phyloP scores from a whole-genome alignment of 2,329 filamentous ascomycete species.

The Fonsecaea pedrosoi region DNA sequence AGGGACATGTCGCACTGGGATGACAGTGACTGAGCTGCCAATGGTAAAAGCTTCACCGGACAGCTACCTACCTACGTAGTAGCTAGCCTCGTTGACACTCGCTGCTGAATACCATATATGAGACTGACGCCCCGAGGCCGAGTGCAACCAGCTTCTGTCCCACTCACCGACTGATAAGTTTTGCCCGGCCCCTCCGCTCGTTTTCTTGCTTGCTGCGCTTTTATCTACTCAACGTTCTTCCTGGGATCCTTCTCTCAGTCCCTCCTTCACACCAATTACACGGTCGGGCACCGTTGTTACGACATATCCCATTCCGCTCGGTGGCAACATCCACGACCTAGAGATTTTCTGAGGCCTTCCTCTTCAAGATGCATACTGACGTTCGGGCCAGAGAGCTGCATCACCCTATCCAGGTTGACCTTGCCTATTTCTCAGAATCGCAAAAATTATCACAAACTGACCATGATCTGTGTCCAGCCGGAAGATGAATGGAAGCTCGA shows the following conservation, averaged over 20 bases:
- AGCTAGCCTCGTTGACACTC: not conserved
- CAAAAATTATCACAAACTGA: slow-evolving; percentile 12
- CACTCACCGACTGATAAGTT: slow-evolving; percentile 5
- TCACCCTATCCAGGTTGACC: slow-evolving; percentile 28
- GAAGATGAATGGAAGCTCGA: slow-evolving; percentile 62
- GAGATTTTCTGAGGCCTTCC: not conserved
- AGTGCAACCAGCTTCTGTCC: not conserved
- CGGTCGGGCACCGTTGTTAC: not conserved
- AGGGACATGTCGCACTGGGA: not conserved
- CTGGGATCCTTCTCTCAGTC: not conserved
- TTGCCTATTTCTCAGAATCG: not conserved
- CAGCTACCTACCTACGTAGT: not conserved
- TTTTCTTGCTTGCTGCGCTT: not conserved
- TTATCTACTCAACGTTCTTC: slow-evolving; percentile 22
- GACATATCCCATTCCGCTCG: not conserved
- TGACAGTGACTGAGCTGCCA: not conserved
- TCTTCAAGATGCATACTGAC: slow-evolving; percentile 32
- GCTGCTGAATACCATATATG: slow-evolving; percentile 5
- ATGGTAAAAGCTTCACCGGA: not conserved
- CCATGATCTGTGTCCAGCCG: slow-evolving; percentile 27
- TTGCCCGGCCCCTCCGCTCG: not conserved
- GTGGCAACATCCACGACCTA: slow-evolving; percentile 9
- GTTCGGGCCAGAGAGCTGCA: slow-evolving; percentile 26
- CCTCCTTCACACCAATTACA: not conserved
- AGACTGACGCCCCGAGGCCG: not conserved